Evolutionary conservation across 1,284 basidiomycete species (phyloP).

Genomic region (Flammula alnicola): DNA sequence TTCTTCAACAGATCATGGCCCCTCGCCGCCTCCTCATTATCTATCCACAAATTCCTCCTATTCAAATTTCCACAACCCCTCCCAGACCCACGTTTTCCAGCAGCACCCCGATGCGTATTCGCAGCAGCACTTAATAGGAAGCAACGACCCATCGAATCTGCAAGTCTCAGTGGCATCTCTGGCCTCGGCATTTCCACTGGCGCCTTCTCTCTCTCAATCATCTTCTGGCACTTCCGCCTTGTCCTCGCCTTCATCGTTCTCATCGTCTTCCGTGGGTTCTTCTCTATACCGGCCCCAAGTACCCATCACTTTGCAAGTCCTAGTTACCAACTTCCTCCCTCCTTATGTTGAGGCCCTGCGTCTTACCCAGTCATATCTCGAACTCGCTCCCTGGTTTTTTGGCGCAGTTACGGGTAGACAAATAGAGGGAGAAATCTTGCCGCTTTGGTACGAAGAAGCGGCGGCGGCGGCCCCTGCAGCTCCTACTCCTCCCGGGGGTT

Average conservation of each 20-base stretch:
- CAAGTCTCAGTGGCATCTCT: constrained; percentile 43
- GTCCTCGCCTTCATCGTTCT: constrained; percentile 16
- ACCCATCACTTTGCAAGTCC: constrained; percentile 43
- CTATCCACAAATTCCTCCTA: constrained; percentile 14
- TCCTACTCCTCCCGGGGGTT: constrained; percentile 8
- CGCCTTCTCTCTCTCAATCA: constrained; percentile 29
- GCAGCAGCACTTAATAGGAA: background rate
- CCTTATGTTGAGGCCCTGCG: constrained; percentile 57
- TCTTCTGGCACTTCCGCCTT: constrained; percentile 13
- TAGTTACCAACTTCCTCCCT: constrained; percentile 57
- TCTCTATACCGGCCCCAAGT: background rate
- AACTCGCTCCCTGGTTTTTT: constrained; percentile 78
- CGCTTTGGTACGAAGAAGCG: constrained; percentile 66
- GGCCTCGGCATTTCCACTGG: constrained; percentile 58
- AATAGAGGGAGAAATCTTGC: constrained; percentile 65
- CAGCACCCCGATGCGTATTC: background rate
- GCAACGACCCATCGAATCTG: constrained; percentile 25
- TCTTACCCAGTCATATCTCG: constrained; percentile 66
- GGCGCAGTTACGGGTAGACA: constrained; percentile 66
- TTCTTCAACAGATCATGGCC: constrained; percentile 13
- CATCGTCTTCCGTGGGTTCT: constrained; percentile 2
- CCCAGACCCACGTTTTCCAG: background rate
- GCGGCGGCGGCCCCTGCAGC: constrained; percentile 18
- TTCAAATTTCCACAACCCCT: constrained; percentile 14
- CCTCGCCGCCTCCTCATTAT: constrained; percentile 15